These are phyloP conservation scores for Kazachstania psychrophila DNA, from an alignment of 805 yeast genomes.

Conservation along the genomic window DNA sequence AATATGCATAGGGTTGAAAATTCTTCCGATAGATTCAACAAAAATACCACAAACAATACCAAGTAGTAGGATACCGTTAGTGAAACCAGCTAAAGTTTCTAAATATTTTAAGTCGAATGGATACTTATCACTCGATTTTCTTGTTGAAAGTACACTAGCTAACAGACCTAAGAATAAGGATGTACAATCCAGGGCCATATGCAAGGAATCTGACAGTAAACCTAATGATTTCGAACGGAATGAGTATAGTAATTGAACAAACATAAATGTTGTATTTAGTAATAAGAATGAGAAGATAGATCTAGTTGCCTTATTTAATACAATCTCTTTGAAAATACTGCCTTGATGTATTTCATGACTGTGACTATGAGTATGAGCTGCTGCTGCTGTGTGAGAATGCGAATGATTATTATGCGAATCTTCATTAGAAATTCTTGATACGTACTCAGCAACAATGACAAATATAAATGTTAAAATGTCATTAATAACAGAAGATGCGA, in stretches of 20 bases:
- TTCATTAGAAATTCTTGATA: constrained; percentile 1
- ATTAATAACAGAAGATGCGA: constrained; percentile 8
- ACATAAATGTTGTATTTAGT: constrained; percentile 86
- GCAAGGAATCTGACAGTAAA: constrained; percentile 82
- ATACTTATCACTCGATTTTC: constrained; percentile 53
- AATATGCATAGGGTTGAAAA: constrained; percentile 65
- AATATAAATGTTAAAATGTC: constrained; percentile 13
- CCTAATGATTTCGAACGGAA: constrained; percentile 90
- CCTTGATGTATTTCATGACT: constrained; percentile 4
- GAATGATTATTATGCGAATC: not conserved
- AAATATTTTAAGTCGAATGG: constrained; percentile 78
- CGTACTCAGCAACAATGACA: constrained; percentile 13
- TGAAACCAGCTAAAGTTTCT: constrained; percentile 89
- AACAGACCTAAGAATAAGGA: constrained; percentile 82
- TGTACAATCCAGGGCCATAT: constrained; percentile 92
- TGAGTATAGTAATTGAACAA: constrained; percentile 84
- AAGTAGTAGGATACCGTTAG: constrained; percentile 80
- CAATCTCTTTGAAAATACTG: constrained; percentile 28
- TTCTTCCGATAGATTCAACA: constrained; percentile 76
- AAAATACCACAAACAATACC: constrained; percentile 86
- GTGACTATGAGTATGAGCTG: constrained; percentile 6
- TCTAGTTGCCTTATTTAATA: constrained; percentile 58
- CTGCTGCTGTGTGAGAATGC: not conserved
- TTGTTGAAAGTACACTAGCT: constrained; percentile 62
- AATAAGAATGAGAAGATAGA: constrained; percentile 82